Evolutionary conservation across 2,329 filamentous ascomycete species (phyloP).

Genomic region (Diaporthe citri): DNA sequence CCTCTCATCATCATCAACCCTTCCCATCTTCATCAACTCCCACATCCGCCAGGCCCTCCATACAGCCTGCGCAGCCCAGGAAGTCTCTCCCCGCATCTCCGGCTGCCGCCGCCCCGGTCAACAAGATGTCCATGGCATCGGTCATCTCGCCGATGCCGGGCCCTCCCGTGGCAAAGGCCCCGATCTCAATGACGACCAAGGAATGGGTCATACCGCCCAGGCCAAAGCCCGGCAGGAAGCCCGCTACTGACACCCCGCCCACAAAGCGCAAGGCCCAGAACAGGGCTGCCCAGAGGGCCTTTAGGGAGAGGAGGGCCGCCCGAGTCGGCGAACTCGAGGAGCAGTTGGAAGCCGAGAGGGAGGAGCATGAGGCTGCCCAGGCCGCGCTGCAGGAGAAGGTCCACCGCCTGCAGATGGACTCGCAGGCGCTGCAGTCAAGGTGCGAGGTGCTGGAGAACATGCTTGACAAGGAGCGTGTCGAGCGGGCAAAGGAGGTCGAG

Average conservation of each 20-base stretch:
- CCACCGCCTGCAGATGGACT: constrained; percentile 71
- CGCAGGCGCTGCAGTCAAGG: constrained; percentile 73
- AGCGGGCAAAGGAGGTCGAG: constrained; percentile 50
- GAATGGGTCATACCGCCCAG: constrained; percentile 89
- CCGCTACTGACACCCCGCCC: constrained; percentile 90
- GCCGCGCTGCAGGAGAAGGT: constrained; percentile 70
- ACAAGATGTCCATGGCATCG: constrained; percentile 63
- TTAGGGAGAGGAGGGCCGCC: constrained; percentile 87
- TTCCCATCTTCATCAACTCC: not conserved
- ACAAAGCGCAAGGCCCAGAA: constrained; percentile 97
- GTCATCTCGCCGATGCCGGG: constrained; percentile 57
- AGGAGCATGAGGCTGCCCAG: constrained; percentile 68
- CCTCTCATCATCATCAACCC: constrained; percentile 20
- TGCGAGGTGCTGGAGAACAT: constrained; percentile 74
- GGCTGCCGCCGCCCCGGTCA: constrained; percentile 45
- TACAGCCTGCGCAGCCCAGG: constrained; percentile 38
- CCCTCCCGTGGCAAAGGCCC: constrained; percentile 56
- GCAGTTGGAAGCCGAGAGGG: constrained; percentile 72
- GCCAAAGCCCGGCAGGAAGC: constrained; percentile 92
- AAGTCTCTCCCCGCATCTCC: constrained; percentile 37
- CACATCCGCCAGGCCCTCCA: constrained; percentile 20
- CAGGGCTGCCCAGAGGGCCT: constrained; percentile 89
- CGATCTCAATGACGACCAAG: constrained; percentile 77
- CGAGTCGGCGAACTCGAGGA: constrained; percentile 83
- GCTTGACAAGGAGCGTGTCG: constrained; percentile 69